Evolutionary conservation across 2,329 filamentous ascomycete genomes (phyloP).

Genomic region (Phaeophleospora eucalypticola): DNA sequence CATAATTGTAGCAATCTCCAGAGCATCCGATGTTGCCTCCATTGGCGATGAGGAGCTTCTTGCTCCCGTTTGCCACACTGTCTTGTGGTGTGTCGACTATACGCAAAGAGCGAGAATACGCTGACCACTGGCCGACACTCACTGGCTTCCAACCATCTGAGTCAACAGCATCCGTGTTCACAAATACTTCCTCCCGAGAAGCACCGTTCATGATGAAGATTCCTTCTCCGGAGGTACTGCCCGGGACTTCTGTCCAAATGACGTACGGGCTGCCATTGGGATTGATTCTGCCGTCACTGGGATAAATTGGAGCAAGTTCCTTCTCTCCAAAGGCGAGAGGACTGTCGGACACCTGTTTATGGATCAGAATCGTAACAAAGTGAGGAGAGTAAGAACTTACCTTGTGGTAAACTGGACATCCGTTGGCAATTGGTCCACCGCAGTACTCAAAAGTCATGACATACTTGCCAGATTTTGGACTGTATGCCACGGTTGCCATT

Average conservation of each 20-base stretch:
- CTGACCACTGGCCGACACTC: conserved; percentile 4
- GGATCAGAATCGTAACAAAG: too few relatives aligned
- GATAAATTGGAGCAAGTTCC: conserved; percentile 37
- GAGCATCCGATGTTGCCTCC: too few relatives aligned
- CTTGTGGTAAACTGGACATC: too few relatives aligned
- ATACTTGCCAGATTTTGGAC: conserved; percentile 47
- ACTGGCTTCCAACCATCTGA: conserved; percentile 1
- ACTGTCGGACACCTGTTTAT: conserved; percentile 44
- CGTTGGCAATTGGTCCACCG: conserved; percentile 47
- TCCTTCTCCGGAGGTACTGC: background rate
- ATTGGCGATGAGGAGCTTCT: too few relatives aligned
- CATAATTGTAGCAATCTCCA: too few relatives aligned
- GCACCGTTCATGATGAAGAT: conserved; percentile 4
- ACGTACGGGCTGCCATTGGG: conserved; percentile 48
- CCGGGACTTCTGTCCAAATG: conserved; percentile 38
- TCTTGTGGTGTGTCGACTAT: too few relatives aligned
- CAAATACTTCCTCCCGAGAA: conserved; percentile 3
- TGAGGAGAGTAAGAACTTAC: too few relatives aligned
- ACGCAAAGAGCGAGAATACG: conserved; percentile 2
- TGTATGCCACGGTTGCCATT: conserved; percentile 55
- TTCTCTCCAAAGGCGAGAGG: conserved; percentile 44
- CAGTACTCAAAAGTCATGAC: conserved; percentile 63
- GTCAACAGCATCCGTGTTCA: background rate
- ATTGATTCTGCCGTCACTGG: conserved; percentile 40
- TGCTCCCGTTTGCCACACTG: too few relatives aligned